Conservation (phyloP, 192 early-diverging fungal genomes). For the Haplosporangium gracile region DNA sequence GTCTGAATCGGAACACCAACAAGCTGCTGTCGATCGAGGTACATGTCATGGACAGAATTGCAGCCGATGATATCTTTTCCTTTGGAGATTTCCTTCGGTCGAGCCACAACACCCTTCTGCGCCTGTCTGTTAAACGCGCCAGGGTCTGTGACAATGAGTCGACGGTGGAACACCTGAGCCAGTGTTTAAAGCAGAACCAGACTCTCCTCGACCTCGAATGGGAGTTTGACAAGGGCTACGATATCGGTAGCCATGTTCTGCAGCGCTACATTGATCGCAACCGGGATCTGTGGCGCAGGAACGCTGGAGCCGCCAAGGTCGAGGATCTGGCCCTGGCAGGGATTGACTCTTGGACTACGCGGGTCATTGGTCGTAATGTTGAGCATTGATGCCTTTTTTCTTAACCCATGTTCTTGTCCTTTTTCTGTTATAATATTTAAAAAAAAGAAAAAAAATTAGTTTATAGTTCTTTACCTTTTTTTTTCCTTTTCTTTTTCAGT, state of each 20-base stretch:
- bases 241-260: slow-evolving; percentile 27
- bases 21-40: slow-evolving; percentile 34
- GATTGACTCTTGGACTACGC: slow-evolving; percentile 30
- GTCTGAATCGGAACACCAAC: slow-evolving; percentile 3
- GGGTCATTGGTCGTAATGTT: slow-evolving; percentile 20
- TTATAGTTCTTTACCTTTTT: slow-evolving; percentile 6
- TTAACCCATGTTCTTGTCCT: neutral
- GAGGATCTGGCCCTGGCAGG: slow-evolving; percentile 28
- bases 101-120: slow-evolving; percentile 26
- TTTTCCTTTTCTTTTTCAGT: slow-evolving; percentile 1
- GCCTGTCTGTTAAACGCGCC: slow-evolving; percentile 41
- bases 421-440: neutral
- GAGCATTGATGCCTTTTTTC: slow-evolving; percentile 11
- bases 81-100: slow-evolving; percentile 38
- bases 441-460: slow-evolving; percentile 6
- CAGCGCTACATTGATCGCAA: slow-evolving; percentile 40
- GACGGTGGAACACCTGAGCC: slow-evolving; percentile 32
- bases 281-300: slow-evolving; percentile 40
- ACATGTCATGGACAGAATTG: slow-evolving; percentile 32
- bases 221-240: slow-evolving; percentile 29
- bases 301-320: neutral
- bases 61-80: slow-evolving; percentile 27
- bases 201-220: slow-evolving; percentile 41
- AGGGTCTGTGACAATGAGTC: slow-evolving; percentile 35
- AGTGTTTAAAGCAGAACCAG: slow-evolving; percentile 40